A percentile compares a stretch with the other conserved stretches of the same genome.
phyloP scores from a whole-genome alignment of 2,329 filamentous ascomycete species.

The Triangularia setosa region DNA sequence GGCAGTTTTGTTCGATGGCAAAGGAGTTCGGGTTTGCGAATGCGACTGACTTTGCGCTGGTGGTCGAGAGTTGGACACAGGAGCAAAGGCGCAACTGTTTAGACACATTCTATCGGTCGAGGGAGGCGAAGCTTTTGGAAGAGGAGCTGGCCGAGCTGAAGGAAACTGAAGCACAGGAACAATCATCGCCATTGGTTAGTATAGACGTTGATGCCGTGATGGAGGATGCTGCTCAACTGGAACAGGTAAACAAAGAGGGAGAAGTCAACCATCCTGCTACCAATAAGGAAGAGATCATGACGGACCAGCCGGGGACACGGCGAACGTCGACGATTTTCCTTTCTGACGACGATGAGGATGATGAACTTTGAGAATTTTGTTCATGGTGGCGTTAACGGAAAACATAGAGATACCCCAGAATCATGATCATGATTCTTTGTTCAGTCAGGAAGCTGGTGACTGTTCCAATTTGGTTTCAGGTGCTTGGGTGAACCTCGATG shows the following conservation, averaged over 20 bases:
- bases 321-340: conserved; percentile 18
- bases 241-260: conserved; percentile 5
- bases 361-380: conserved; percentile 23
- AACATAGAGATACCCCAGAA: background rate
- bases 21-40: conserved; percentile 70
- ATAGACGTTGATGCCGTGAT: conserved; percentile 18
- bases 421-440: background rate
- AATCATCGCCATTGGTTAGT: background rate
- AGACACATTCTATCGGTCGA: conserved; percentile 71
- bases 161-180: conserved; percentile 13
- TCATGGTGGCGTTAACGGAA: background rate
- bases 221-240: conserved; percentile 1
- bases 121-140: conserved; percentile 50
- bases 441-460: background rate
- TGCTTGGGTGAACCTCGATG: conserved; percentile 1
- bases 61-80: conserved; percentile 88
- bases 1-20: conserved; percentile 92
- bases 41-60: conserved; percentile 79
- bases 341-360: conserved; percentile 25
- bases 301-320: conserved; percentile 8
- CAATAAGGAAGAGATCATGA: conserved; percentile 4
- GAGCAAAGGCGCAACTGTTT: conserved; percentile 74
- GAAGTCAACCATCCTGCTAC: conserved; percentile 3
- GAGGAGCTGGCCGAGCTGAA: conserved; percentile 29
- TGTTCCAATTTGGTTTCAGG: background rate